These are phyloP conservation scores for Tulasnella calospora DNA, from an alignment of 768 basidiomycete species.

Conservation along the genomic window DNA sequence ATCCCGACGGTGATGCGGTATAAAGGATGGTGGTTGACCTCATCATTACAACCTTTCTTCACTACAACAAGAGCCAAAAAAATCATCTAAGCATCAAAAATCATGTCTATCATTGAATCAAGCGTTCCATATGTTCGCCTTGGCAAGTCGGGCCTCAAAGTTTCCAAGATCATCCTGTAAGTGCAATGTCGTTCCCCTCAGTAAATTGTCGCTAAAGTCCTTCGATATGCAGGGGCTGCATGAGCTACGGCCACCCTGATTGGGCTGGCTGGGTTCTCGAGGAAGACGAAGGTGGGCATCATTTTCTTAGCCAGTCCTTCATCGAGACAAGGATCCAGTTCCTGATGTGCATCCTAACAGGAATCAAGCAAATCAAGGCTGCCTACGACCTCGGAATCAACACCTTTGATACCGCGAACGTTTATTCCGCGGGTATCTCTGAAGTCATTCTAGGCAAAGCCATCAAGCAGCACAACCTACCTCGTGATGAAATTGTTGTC, in stretches of 20 bases:
- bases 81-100: background rate
- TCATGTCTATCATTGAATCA: slow-evolving; percentile 16
- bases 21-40: background rate
- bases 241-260: slow-evolving; percentile 16
- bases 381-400: slow-evolving; percentile 29
- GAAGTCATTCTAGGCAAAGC: slow-evolving; percentile 38
- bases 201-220: background rate
- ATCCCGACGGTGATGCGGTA: background rate
- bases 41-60: background rate
- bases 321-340: background rate
- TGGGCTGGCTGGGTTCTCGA: slow-evolving; percentile 25
- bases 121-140: slow-evolving; percentile 30
- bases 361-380: slow-evolving; percentile 33
- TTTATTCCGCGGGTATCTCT: slow-evolving; percentile 21
- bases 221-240: slow-evolving; percentile 5
- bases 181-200: slow-evolving; percentile 29
- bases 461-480: slow-evolving; percentile 43
- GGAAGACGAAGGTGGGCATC: slow-evolving; percentile 29
- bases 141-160: slow-evolving; percentile 35
- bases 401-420: slow-evolving; percentile 25
- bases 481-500: slow-evolving; percentile 48
- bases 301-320: background rate
- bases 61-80: background rate
- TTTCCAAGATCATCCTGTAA: slow-evolving; percentile 43
- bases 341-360: background rate